A percentile compares a stretch with the other conserved stretches of the same genome.
These are phyloP conservation scores for Rosa persica DNA, from an alignment of 306 rosid species.

Conservation along the genomic window DNA sequence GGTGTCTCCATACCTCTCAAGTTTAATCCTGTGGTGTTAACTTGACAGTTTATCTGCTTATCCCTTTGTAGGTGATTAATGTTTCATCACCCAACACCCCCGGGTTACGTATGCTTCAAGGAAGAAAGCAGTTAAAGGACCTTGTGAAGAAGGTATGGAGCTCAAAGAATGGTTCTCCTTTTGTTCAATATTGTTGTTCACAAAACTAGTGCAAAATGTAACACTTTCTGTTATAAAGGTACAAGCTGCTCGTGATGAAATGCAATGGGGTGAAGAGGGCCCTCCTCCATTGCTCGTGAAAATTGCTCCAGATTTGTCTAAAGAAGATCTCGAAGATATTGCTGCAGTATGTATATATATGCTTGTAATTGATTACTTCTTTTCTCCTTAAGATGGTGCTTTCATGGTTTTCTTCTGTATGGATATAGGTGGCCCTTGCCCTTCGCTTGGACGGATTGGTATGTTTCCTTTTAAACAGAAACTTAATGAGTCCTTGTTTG, in stretches of 20 bases:
- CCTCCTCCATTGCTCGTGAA: conserved; percentile 98
- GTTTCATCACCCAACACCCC: conserved; percentile 99
- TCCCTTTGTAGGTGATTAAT: conserved; percentile 73
- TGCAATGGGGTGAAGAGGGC: conserved; percentile 99
- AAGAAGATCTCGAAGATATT: conserved; percentile 96
- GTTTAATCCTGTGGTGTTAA: conserved; percentile 6
- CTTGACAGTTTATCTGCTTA: conserved; percentile 7
- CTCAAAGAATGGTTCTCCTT: conserved; percentile 7
- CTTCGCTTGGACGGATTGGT: conserved; percentile 97
- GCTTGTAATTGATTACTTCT: not conserved
- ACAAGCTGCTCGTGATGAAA: conserved; percentile 97
- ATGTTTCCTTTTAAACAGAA: conserved; percentile 28
- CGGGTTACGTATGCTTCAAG: conserved; percentile 96
- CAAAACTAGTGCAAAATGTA: conserved; percentile 5
- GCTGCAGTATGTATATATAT: conserved; percentile 72
- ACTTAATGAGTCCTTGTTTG: conserved; percentile 13
- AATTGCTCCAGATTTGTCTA: conserved; percentile 98
- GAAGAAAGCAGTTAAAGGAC: conserved; percentile 95
- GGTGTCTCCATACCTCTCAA: not conserved
- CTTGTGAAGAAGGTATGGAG: conserved; percentile 86
- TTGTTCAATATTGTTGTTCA: conserved; percentile 18
- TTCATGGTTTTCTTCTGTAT: conserved; percentile 35
- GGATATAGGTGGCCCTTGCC: conserved; percentile 74
- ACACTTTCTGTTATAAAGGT: conserved; percentile 49
- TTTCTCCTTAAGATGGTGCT: conserved; percentile 18